These are phyloP conservation scores for Neospora caninum DNA, from an alignment of 169 alveolate species.

Conservation along the genomic window DNA sequence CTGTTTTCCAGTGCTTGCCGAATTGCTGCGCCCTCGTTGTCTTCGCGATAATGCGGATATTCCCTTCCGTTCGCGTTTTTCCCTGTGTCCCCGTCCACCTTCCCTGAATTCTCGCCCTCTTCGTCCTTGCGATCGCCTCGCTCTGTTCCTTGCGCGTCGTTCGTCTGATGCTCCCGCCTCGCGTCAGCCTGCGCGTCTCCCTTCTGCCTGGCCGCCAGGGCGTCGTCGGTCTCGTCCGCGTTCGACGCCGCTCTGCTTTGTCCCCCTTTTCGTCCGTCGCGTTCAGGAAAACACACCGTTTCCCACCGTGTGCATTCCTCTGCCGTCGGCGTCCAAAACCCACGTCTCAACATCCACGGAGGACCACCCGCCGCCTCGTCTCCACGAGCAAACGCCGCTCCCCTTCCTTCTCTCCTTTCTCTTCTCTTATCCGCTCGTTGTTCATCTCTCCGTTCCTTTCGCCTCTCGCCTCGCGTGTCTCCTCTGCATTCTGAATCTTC, in stretches of 20 bases:
- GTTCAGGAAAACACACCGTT: background rate
- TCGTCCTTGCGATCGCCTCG: too few species aligned
- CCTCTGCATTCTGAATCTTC: background rate
- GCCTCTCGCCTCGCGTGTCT: background rate
- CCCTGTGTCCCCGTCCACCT: background rate
- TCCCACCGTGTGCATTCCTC: background rate
- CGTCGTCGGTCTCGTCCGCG: too few species aligned
- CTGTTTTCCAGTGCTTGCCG: background rate
- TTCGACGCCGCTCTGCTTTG: too few species aligned
- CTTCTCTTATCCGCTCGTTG: background rate
- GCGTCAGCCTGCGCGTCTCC: background rate
- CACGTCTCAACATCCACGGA: background rate
- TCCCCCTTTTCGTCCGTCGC: background rate
- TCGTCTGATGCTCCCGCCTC: too few species aligned
- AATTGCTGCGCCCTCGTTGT: background rate
- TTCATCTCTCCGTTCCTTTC: background rate
- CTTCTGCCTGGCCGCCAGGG: too few species aligned
- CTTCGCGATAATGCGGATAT: constrained; percentile 36
- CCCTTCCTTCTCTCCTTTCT: background rate
- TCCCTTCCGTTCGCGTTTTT: background rate
- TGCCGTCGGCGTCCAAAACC: background rate
- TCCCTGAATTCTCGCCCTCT: background rate
- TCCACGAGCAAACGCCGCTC: background rate
- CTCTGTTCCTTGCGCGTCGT: too few species aligned
- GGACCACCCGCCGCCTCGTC: background rate